Base-by-base conservation (phyloP, 371 early-diverging fungal genomes). In the Mortierella sp. region DNA sequence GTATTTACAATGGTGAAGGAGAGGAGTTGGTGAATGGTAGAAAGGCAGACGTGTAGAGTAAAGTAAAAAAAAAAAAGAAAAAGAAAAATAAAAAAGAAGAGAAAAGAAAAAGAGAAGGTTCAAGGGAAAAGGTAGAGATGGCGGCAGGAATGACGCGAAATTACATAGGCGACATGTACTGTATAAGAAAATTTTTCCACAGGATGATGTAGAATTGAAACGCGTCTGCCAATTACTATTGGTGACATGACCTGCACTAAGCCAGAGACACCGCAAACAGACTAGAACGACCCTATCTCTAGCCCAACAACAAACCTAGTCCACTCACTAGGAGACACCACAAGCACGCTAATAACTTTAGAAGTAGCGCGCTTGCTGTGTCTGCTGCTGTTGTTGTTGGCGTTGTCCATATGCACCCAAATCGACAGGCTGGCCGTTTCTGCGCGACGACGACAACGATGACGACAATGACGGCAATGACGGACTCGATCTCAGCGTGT, bases 321-420 rank as follows among this genome's bases (percentile, higher is more conserved):
- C 32, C 16, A 60, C 60, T 32, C 60, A 29, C 16, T 60, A 3
- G 60, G 16, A 32, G 6, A 16, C 6, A 60, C 16, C 6, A 70
- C 44, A 24, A 27, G 43, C 3, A 4, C 32, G 29, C 38, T 10
- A 35, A 16, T 8, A 2, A 0, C 2, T n/a, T 11, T 35, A 65
- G 29, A 63, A 65, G 16, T 27, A 27, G 8, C 27, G 63, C 12
- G 65, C 49, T 48, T 27, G 68, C 32, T 35, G 43, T 29, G 24
- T 48, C 65, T 49, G 76, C 24, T 78, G 75, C 16, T 83, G 72
- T 48, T 83, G 70, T 41, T 71, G 75, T n/a, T 80, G 84, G 11
- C 78, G 78, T 41, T 78, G 78, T n/a, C 84, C 81, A 60, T 84
- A 78, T 0, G 54, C 71, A 0, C 80, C 83, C 76, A 79, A 44